These are phyloP conservation scores for Aspergillus bertholletiae DNA, from an alignment of 495 filamentous ascomycete genomes.

Conservation along the genomic window DNA sequence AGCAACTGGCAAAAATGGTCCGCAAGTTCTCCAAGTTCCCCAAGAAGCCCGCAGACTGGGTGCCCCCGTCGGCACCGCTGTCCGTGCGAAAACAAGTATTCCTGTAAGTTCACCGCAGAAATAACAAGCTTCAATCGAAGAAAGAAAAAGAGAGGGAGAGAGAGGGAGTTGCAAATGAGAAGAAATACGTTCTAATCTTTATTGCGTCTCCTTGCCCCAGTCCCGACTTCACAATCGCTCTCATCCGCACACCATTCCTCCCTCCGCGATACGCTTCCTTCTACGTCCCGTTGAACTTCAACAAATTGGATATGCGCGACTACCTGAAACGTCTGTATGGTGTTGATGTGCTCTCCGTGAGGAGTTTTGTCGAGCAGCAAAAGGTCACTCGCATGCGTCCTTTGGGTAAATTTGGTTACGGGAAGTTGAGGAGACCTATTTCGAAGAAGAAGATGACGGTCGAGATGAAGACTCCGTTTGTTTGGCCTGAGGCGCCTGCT, in stretches of 20 bases:
- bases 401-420: conserved; percentile 38
- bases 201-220: conserved; percentile 45
- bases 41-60: conserved; percentile 23
- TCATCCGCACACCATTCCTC: conserved; percentile 67
- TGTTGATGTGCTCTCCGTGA: conserved; percentile 62
- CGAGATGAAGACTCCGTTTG: conserved; percentile 78
- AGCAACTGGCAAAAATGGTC: conserved; percentile 29
- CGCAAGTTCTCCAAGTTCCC: conserved; percentile 27
- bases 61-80: conserved; percentile 16
- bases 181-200: conserved; percentile 1
- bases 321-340: conserved; percentile 78
- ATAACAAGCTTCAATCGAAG: too few relatives aligned
- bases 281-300: conserved; percentile 79
- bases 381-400: conserved; percentile 44
- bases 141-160: too few relatives aligned
- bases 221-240: conserved; percentile 71
- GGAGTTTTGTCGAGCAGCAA: conserved; percentile 73
- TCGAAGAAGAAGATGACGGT: conserved; percentile 87
- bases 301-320: conserved; percentile 88
- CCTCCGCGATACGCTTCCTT: conserved; percentile 78
- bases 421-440: conserved; percentile 52
- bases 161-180: neutral
- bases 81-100: conserved; percentile 57
- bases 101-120: too few relatives aligned
- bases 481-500: conserved; percentile 67